phyloP scores from a whole-genome alignment of 1,284 basidiomycete genomes.

The Austroboletus novae-zelandiae region DNA sequence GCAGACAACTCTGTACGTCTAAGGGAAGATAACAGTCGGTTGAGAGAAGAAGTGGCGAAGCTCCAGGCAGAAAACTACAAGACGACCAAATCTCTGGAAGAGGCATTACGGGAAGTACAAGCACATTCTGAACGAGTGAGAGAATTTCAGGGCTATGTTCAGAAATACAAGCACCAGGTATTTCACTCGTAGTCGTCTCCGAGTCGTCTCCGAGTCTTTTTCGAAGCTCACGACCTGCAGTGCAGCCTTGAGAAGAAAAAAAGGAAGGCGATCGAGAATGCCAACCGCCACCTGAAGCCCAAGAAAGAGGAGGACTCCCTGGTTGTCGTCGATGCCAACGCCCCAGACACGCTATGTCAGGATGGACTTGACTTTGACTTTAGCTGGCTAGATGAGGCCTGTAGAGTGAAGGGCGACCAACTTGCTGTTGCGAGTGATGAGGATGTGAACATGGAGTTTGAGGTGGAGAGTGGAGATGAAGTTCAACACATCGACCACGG shows the following conservation, averaged over 20 bases:
- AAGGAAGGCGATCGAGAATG: constrained; percentile 23
- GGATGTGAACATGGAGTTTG: constrained; percentile 2
- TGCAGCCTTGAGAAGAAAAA: constrained; percentile 28
- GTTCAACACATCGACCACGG: not conserved
- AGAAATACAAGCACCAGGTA: constrained; percentile 21
- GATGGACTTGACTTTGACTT: constrained; percentile 18
- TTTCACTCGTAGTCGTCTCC: not conserved
- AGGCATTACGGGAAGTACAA: constrained; percentile 16
- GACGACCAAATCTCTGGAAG: constrained; percentile 14
- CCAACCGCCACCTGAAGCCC: constrained; percentile 2
- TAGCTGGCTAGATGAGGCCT: constrained; percentile 31
- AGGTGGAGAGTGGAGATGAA: constrained; percentile 23
- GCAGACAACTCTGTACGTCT: constrained; percentile 1
- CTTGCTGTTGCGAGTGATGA: constrained; percentile 19
- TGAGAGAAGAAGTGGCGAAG: constrained; percentile 17
- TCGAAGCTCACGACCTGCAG: constrained; percentile 13
- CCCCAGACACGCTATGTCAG: constrained; percentile 20
- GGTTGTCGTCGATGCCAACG: constrained; percentile 29
- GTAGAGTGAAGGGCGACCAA: constrained; percentile 27
- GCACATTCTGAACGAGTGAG: constrained; percentile 19
- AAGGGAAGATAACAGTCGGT: constrained; percentile 12
- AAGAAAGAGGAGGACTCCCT: constrained; percentile 29
- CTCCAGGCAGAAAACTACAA: constrained; percentile 28
- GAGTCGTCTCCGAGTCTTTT: not conserved
- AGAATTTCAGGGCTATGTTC: constrained; percentile 19